Base-by-base conservation (phyloP, 257 asterid genomes). In the Petrea volubilis region DNA sequence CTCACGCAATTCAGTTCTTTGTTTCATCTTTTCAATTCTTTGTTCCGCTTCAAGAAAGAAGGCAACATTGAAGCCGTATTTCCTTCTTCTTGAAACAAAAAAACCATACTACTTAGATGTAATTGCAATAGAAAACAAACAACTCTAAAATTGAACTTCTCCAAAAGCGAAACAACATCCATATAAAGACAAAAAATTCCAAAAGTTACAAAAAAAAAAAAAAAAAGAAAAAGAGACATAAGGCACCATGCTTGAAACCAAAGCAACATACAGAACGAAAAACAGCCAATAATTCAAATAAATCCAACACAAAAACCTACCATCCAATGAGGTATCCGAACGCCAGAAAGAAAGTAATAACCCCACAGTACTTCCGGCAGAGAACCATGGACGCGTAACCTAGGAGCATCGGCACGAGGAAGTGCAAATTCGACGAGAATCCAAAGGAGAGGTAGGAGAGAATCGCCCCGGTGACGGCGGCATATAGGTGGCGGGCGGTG, bases 291-390 rank as follows among this genome's bases (percentile, higher is more conserved):
- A 31, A 24, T 1, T 38, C 25, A 14, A 29, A n/a, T n/a, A 56
- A 23, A 23, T 24, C 18, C 6, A 64, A 51, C 56, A 41, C 64
- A 60, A 63, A 25, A 63, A 25, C 73, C 21, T 79, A 92, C 99
- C 99, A 95, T 73, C 99, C 98, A 82, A 95, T 92, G 77, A 95
- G 97, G 82, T 95, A 95, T 4, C 98, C 95, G 74, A 95, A 92
- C 31, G 92, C 97, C 33, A 82, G 68, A 60, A 88, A 73, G 72
- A 88, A 95, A 50, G 97, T 81, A 63, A 95, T 71, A 74, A 82
- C 69, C 79, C 99, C 99, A 20, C 96, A 92, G 72, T 85, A 64
- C 75, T 85, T 86, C 1, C 96, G 84, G 28, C 67, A 76, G 0
- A 92, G 28, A 38, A 86, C 66, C 99, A 95, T 92, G 25, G 99